Percentiles rank a stretch among this genome's conserved stretches.
These are phyloP conservation scores for Colletotrichum melonis DNA, from an alignment of 2,329 filamentous ascomycete genomes.

Conservation along the genomic window DNA sequence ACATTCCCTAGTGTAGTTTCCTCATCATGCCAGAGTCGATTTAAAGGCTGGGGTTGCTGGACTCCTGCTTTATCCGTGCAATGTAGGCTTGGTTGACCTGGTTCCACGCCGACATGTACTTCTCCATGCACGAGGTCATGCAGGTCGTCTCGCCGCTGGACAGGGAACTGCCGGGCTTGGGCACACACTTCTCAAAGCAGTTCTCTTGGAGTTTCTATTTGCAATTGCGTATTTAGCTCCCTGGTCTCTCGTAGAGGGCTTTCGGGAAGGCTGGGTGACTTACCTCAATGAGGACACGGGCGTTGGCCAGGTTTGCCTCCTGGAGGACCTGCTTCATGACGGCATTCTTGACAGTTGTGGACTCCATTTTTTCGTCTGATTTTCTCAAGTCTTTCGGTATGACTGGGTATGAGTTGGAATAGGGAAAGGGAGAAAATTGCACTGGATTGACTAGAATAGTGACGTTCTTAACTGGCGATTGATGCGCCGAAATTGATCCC, in stretches of 20 bases:
- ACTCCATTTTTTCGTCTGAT: conserved; percentile 60
- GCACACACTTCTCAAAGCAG: conserved; percentile 83
- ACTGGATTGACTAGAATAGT: not conserved
- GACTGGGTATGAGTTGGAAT: conserved; percentile 32
- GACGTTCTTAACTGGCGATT: conserved; percentile 4
- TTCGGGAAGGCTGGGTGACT: conserved; percentile 36
- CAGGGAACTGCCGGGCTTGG: conserved; percentile 75
- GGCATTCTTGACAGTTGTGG: conserved; percentile 67
- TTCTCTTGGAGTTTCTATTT: conserved; percentile 81
- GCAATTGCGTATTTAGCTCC: not conserved
- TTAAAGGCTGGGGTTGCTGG: conserved; percentile 43
- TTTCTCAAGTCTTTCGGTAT: not conserved
- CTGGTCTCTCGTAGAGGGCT: not conserved
- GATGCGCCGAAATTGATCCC: conserved; percentile 3
- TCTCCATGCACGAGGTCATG: conserved; percentile 83
- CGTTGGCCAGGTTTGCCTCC: conserved; percentile 76
- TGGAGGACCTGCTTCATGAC: conserved; percentile 74
- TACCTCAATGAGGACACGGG: conserved; percentile 77
- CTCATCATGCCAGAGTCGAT: not conserved
- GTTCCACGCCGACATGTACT: conserved; percentile 87
- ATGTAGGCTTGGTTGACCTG: conserved; percentile 77
- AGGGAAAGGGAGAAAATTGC: not conserved
- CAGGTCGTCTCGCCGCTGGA: conserved; percentile 77
- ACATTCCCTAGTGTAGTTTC: not conserved
- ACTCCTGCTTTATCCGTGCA: conserved; percentile 70